Evolutionary conservation across 352 stramenopile species (phyloP).

Genomic region (Albugo candida): DNA sequence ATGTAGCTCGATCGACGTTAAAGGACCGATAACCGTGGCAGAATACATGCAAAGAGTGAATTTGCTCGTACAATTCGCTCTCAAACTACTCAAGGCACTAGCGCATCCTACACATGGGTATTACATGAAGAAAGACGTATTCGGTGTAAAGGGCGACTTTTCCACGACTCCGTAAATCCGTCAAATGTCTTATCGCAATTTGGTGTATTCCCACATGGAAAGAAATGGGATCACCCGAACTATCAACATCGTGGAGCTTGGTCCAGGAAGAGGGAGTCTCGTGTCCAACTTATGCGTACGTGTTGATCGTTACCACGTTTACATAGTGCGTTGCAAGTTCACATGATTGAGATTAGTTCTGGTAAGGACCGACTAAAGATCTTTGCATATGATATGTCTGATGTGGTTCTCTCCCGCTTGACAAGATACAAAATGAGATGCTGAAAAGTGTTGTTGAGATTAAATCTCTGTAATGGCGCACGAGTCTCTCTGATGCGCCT

Average conservation of each 20-base stretch:
- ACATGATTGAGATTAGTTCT: no score
- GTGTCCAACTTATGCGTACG: constrained; percentile 93
- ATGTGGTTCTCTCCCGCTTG: no score
- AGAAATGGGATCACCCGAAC: constrained; percentile 82
- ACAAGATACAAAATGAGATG: no score
- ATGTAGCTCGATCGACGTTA: constrained; percentile 82
- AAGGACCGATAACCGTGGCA: constrained; percentile 81
- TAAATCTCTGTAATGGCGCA: no score
- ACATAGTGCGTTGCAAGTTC: no score
- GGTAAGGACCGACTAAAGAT: no score
- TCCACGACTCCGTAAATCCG: constrained; percentile 87
- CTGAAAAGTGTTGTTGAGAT: no score
- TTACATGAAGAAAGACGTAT: constrained; percentile 89
- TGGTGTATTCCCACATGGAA: constrained; percentile 85
- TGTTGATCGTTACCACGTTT: no score
- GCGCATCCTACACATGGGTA: constrained; percentile 88
- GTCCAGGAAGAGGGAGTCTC: constrained; percentile 84
- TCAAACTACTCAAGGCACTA: no score
- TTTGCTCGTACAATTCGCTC: no score
- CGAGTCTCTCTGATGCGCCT: no score
- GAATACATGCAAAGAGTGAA: constrained; percentile 88
- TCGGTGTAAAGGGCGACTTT: constrained; percentile 83
- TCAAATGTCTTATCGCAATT: constrained; percentile 82
- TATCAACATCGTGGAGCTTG: constrained; percentile 81
- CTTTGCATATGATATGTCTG: no score